Evolutionary conservation across 345 rosid species (phyloP).

Genomic region (Heritiera littoralis): DNA sequence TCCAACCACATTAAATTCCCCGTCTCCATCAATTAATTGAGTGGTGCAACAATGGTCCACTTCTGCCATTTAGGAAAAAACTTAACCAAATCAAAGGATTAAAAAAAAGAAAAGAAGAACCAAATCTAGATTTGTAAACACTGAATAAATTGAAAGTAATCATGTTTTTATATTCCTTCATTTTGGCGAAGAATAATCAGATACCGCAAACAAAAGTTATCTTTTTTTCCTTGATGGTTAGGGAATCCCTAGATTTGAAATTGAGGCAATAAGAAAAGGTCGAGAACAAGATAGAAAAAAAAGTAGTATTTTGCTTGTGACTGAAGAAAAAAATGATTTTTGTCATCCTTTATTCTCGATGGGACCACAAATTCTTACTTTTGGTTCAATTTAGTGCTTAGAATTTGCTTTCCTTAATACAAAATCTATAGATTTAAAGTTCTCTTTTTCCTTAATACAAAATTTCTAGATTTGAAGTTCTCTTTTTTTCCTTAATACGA

Average conservation of each 20-base stretch:
- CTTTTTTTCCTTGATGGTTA: not conserved
- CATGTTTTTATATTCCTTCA: not conserved
- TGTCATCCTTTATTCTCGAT: too few species aligned
- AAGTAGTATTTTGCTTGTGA: not conserved
- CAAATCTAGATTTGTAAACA: not conserved
- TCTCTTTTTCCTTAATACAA: too few species aligned
- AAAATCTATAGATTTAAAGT: too few species aligned
- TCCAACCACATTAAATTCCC: slow-evolving; percentile 58
- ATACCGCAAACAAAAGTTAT: not conserved
- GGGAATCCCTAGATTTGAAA: not conserved
- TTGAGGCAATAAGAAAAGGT: not conserved
- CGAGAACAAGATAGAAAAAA: not conserved
- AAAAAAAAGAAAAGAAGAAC: not conserved
- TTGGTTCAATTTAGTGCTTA: too few species aligned
- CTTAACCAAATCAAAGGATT: not conserved
- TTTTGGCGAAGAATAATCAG: not conserved
- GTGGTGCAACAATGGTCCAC: slow-evolving; percentile 43
- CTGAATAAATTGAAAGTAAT: not conserved
- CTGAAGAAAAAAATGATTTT: too few species aligned
- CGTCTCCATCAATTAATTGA: slow-evolving; percentile 63
- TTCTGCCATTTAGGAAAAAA: slow-evolving; percentile 4
- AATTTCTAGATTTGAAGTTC: too few species aligned
- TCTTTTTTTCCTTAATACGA: too few species aligned
- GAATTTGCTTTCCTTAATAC: too few species aligned
- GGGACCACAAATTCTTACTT: too few species aligned